Evolutionary conservation across 164 flowering plant species (phyloP).

Genomic region (Nymphaea colorata): DNA sequence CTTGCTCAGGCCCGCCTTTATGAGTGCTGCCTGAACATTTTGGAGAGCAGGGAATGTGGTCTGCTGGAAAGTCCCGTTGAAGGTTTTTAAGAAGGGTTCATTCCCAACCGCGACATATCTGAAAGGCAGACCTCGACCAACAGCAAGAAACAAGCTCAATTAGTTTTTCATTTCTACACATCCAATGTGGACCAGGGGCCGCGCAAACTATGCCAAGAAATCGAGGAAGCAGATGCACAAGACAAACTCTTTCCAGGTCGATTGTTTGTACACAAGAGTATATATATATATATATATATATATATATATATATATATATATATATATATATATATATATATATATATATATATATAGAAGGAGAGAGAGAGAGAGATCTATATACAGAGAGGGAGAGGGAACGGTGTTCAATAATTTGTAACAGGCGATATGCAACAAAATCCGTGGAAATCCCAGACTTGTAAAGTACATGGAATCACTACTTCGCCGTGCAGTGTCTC

Average conservation of each 20-base stretch:
- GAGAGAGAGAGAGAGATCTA: background rate
- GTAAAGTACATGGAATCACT: no score
- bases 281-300: background rate
- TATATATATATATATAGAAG: background rate
- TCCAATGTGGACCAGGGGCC: background rate
- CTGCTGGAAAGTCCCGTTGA: constrained; percentile 34
- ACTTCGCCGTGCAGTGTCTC: no score
- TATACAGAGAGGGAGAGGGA: no score
- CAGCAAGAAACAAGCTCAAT: no score
- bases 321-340: background rate
- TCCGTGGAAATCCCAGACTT: no score
- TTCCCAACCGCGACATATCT: constrained; percentile 93
- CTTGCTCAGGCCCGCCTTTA: constrained; percentile 71
- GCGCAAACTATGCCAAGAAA: background rate
- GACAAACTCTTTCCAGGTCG: background rate
- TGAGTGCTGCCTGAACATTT: constrained; percentile 85
- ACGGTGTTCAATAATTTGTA: no score
- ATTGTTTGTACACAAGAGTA: background rate
- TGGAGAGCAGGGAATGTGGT: constrained; percentile 72
- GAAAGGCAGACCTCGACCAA: background rate
- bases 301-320: background rate
- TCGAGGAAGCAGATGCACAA: background rate
- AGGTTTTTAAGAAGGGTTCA: constrained; percentile 78
- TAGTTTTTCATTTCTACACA: background rate
- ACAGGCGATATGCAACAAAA: no score